Evolutionary conservation across 2,329 filamentous ascomycete genomes (phyloP), one percentile per base, ranked within the genome.

Genomic region (Ophiosphaerella herpotricha): DNA sequence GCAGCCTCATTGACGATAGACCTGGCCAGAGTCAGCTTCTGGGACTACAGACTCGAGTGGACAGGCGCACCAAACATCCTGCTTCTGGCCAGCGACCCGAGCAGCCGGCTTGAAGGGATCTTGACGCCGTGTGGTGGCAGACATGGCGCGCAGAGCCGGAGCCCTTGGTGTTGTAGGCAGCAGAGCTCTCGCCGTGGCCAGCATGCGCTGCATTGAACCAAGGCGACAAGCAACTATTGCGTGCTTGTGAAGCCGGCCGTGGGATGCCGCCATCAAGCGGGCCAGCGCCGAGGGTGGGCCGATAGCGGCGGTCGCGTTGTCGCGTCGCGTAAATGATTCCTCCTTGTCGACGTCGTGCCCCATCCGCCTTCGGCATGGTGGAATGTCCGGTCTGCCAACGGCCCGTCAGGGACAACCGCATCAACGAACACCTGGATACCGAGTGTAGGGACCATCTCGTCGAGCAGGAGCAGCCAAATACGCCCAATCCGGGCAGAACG

Each of bases 341-440:
- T 11, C 11, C 26, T 7, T 29, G 7, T 29, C 26, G 26, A 8
- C 26, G 26, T 29, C 26, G 7, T 29, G 39, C 49, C 18, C 50
- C 42, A 43, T 46, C 42, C 51, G 48, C 42, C 44, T n/a, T 39
- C 51, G 50, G 51, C 31, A 77, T 79, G 80, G 89, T 95, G 61
- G 82, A 85, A 64, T 96, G 91, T 70, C 91, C 91, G 13, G 89
- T 92, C 59, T 96, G 91, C 78, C 80, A 83, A 67, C 87, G 88
- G 63, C 78, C 81, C 48, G 90, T 94, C 64, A 87, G 84, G 58
- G 77, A 87, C 58, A 77, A 78, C 66, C 83, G 88, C 60, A 97
- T 97, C 79, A 97, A 97, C 75, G 81, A 82, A 60, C 93, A 97
- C 74, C 85, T 97, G 68, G 94, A 97, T 76, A 93, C 90, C 26